Percentiles rank a stretch among this genome's conserved stretches.
phyloP scores from a whole-genome alignment of 2,329 filamentous ascomycete species.

The Aspergillus aculeatus region DNA sequence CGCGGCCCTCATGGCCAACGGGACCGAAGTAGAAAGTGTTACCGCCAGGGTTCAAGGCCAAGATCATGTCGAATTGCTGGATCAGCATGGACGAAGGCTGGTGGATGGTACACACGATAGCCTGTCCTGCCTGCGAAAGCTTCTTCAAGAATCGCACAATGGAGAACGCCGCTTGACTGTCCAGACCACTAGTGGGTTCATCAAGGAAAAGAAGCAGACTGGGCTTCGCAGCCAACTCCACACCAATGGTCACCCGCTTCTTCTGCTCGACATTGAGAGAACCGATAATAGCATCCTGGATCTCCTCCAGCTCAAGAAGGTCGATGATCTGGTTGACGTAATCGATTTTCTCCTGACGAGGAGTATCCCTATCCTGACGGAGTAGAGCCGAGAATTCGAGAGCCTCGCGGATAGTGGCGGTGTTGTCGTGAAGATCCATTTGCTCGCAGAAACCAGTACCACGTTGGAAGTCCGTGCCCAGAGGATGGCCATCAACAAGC shows the following conservation, averaged over 20 bases:
- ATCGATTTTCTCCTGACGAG: conserved; percentile 61
- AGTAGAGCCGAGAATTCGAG: conserved; percentile 68
- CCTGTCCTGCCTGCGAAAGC: conserved; percentile 64
- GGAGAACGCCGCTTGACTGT: conserved; percentile 66
- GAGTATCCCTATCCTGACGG: conserved; percentile 56
- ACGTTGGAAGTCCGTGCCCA: conserved; percentile 65
- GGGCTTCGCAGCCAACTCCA: conserved; percentile 69
- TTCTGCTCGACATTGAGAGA: conserved; percentile 67
- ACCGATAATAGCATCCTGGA: conserved; percentile 66
- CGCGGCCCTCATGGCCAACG: conserved; percentile 64
- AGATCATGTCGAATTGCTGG: conserved; percentile 71
- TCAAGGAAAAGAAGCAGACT: conserved; percentile 68
- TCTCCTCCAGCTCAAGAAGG: conserved; percentile 62
- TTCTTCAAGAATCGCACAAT: conserved; percentile 70
- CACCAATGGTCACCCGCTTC: conserved; percentile 71
- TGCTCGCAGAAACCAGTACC: conserved; percentile 71
- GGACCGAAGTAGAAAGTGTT: conserved; percentile 74
- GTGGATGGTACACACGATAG: conserved; percentile 73
- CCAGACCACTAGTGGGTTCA: conserved; percentile 69
- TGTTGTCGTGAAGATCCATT: conserved; percentile 68
- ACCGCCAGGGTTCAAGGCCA: conserved; percentile 66
- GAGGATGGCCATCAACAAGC: conserved; percentile 65
- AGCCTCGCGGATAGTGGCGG: conserved; percentile 66
- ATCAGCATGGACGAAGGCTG: conserved; percentile 69
- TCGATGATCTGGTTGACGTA: conserved; percentile 68